Percentiles rank a stretch among this genome's conserved stretches.
Evolutionary conservation across 208 protist genomes (phyloP).

Genomic region (Trypanosoma lewisi): DNA sequence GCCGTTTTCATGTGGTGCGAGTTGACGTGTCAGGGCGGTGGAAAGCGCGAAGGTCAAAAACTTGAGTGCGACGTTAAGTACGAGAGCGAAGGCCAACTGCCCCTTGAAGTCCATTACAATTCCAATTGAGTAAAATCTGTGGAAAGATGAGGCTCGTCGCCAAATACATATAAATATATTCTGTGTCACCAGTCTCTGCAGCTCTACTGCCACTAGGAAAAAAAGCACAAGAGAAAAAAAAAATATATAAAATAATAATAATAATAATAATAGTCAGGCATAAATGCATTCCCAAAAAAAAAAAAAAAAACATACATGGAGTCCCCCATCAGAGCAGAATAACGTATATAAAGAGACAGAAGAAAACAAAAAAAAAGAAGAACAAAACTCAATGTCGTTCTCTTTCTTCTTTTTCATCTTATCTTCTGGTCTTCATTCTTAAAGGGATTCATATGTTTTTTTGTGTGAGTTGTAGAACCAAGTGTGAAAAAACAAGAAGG

Average conservation of each 20-base stretch:
- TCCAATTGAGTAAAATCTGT: neutral
- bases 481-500: neutral
- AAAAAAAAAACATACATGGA: no score
- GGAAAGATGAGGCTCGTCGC: no score
- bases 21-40: conserved; percentile 60
- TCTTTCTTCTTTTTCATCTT: conserved; percentile 1
- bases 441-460: neutral
- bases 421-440: neutral
- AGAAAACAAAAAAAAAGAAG: conserved; percentile 7
- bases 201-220: no score
- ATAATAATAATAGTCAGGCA: no score
- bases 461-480: neutral
- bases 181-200: no score
- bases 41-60: conserved; percentile 73
- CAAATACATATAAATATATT: no score
- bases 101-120: conserved; percentile 47
- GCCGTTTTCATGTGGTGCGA: conserved; percentile 69
- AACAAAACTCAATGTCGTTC: neutral
- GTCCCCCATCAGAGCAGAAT: no score
- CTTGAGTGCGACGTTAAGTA: conserved; percentile 65
- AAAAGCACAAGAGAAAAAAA: no score
- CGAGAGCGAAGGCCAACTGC: conserved; percentile 59
- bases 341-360: conserved; percentile 11
- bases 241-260: no score
- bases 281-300: no score